Percentiles rank a stretch among this genome's conserved stretches.
Evolutionary conservation across 306 rosid genomes (phyloP).

Genomic region (Dryas octopetala): DNA sequence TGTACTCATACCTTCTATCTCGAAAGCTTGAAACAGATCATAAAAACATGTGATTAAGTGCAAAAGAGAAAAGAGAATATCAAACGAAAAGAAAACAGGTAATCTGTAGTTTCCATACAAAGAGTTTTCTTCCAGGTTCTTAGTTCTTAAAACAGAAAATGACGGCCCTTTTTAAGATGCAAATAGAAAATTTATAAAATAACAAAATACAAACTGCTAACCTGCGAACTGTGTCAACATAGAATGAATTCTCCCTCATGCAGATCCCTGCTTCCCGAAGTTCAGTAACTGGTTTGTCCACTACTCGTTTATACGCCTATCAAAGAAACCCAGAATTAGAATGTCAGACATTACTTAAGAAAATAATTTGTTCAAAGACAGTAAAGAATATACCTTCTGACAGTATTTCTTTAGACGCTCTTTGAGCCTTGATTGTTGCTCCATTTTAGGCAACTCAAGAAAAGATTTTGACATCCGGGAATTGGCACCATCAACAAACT

Average conservation of each 20-base stretch:
- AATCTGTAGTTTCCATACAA: no score
- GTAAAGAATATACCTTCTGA: conserved; percentile 68
- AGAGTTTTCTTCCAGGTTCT: neutral
- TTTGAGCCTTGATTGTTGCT: conserved; percentile 77
- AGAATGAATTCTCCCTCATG: conserved; percentile 98
- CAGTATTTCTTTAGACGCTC: conserved; percentile 94
- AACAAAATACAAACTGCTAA: conserved; percentile 37
- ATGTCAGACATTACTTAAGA: conserved; percentile 28
- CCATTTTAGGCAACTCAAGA: conserved; percentile 86
- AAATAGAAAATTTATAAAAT: neutral
- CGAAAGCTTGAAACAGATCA: conserved; percentile 70
- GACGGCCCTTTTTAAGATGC: neutral
- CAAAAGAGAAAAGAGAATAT: conserved; percentile 18
- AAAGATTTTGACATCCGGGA: conserved; percentile 66
- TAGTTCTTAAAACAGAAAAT: neutral
- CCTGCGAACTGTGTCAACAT: conserved; percentile 99
- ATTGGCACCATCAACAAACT: conserved; percentile 61
- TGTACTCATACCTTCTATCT: conserved; percentile 96
- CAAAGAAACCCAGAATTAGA: conserved; percentile 38
- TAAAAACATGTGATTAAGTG: conserved; percentile 33
- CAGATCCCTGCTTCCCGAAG: conserved; percentile 96
- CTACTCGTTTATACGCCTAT: conserved; percentile 92
- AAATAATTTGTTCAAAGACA: conserved; percentile 17
- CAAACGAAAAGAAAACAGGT: conserved; percentile 10
- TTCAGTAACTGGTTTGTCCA: conserved; percentile 87